Base-by-base conservation (phyloP, 345 rosid species). In the Cardiospermum halicacabum region DNA sequence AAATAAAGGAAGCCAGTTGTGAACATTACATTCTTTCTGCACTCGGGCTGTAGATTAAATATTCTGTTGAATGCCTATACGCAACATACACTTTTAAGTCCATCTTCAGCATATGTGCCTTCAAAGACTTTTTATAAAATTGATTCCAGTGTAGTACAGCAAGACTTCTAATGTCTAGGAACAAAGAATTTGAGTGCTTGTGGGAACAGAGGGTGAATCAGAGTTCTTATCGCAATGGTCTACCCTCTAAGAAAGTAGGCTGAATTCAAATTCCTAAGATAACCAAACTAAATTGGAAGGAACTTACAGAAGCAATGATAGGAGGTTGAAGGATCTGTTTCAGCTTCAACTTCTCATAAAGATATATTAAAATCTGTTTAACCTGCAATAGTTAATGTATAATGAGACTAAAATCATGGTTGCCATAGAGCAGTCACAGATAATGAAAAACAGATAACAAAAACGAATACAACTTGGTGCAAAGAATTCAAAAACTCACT, bases 251-350 rank as follows among this genome's bases (percentile, higher is more conserved):
- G 24, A 63, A 34, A 63, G 2, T 19, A 25, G 56, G 2, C 47
- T 2, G 18, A n/a, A n/a, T n/a, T n/a, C 32, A 24, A 30, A 5
- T 48, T 48, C 31, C 16, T 21, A 53, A 25, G 45, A 40, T 25
- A 58, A 51, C 49, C 30, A 25, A 48, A 59, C 15, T 31, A 61
- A 61, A 58, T 18, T 27, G 62, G 49, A 53, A 47, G 69, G 65
- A 64, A 77, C 96, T 81, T 79, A 95, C 98, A 7, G 98, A 95
- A 73, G 99, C 97, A 82, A 91, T 66, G 48, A 95, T 91, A 32
- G 99, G 86, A 28, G 98, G 96, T 64, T 91, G 96, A 77, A 91
- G 82, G 61, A 91, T 83, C 84, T 89, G 99, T 82, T 95, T 87
- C 67, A 95, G 91, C 83, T 91, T 95, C 81, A 95, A 79, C 75